Base-by-base conservation (phyloP, 1,139 yeast genomes). In the Pneumocystis sp. region DNA sequence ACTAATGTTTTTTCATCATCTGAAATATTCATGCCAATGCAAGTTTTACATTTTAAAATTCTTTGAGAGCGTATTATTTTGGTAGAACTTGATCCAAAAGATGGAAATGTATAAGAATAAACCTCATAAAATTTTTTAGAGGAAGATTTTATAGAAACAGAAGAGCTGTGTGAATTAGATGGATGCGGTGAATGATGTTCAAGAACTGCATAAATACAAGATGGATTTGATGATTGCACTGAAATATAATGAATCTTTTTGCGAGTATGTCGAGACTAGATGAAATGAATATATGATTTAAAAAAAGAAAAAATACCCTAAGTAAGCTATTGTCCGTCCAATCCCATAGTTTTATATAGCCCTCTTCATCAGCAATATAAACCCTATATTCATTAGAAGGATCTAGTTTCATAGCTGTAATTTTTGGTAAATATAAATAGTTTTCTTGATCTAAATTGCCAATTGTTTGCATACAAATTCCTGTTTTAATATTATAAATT, bases 371-470 rank as follows among this genome's bases (percentile, higher is more conserved):
- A 40, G 63, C 61, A 8, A 59, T 42, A 25, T 61, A 45, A 57
- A 64, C n/a, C 5, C 66, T 62, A 45, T 60, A 64, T 31, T 62
- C 63, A 59, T 66, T 66, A 25, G 34, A 63, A n/a, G 67, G 67
- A 44, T 66, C 65, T 40, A 65, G 17, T 37, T 40, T 35, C 37
- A 65, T 44, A 5, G 63, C 29, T 4, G 63, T 64, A 57, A 66
- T 66, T 10, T 64, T 59, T 10, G 44, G 44, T 39, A 31, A 3
- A 59, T 59, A 1, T 21, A 39, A 17, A 8, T 19, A 25, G n/a
- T 61, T 60, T n/a, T 19, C 35, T 34, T 37, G 40, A 15, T 15
- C 35, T 44, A 65, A 34, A 31, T 60, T 31, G 34, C 57, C 57
- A 25, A 50, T 50, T 25, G 57, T 31, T 37, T 63, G 65, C 2